phyloP scores from a whole-genome alignment of 2,329 filamentous ascomycete species.

The Pleoardoris graminearum region DNA sequence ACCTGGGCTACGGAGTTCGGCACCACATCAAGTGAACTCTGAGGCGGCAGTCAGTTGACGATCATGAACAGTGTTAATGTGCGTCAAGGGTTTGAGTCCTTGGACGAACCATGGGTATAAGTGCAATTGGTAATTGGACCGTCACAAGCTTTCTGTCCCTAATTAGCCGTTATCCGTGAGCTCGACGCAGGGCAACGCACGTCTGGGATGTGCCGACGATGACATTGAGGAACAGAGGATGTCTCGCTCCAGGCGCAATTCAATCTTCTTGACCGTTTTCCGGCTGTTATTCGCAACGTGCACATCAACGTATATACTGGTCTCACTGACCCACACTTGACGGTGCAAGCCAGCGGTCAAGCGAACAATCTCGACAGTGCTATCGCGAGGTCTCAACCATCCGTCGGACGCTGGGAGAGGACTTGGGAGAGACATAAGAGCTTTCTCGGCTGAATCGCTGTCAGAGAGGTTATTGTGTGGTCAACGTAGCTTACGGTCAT shows the following conservation, averaged over 20 bases:
- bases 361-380: slow-evolving; percentile 49
- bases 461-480: slow-evolving; percentile 13
- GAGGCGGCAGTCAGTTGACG: slow-evolving; percentile 11
- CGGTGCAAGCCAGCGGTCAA: slow-evolving; percentile 59
- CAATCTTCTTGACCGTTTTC: slow-evolving; percentile 55
- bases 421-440: slow-evolving; percentile 57
- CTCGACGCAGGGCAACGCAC: slow-evolving; percentile 26
- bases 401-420: slow-evolving; percentile 57
- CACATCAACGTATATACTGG: slow-evolving; percentile 58
- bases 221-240: slow-evolving; percentile 57
- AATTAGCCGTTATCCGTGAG: slow-evolving; percentile 19
- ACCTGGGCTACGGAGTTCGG: slow-evolving; percentile 60
- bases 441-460: slow-evolving; percentile 52
- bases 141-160: slow-evolving; percentile 51
- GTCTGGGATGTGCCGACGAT: slow-evolving; percentile 51
- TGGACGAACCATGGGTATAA: slow-evolving; percentile 57
- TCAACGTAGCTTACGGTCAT: slow-evolving; percentile 59
- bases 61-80: neutral
- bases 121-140: slow-evolving; percentile 59
- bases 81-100: neutral
- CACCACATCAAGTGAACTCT: slow-evolving; percentile 60
- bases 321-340: slow-evolving; percentile 63
- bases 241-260: slow-evolving; percentile 56
- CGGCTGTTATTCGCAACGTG: slow-evolving; percentile 56
- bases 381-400: slow-evolving; percentile 47